Base-by-base conservation (phyloP, 1,139 yeast genomes). In the Zygosaccharomyces sapae region DNA sequence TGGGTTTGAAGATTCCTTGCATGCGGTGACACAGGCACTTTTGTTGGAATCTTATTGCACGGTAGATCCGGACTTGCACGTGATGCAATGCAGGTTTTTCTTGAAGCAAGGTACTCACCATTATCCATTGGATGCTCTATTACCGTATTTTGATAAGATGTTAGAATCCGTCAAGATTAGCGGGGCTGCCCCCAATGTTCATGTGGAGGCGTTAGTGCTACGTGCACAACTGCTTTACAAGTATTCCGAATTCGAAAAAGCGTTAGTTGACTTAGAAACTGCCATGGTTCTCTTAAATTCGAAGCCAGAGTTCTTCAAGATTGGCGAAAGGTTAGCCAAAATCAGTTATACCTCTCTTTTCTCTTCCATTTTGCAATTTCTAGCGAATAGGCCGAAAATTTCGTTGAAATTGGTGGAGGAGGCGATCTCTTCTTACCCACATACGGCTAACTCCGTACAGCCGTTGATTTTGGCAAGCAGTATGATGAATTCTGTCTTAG, bases 201-300 rank as follows among this genome's bases (percentile, higher is more conserved):
- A 52, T 33, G 42, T 54, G 22, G 56, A 56, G 29, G 51, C 55
- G 18, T 35, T 56, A 22, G 41, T 55, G 10, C 49, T 58, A 3
- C 53, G 57, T 40, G 58, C 58, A 5, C 58, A 55, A 30, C 38
- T 56, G 34, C 54, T 51, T 22, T 46, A 47, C 13, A 55, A 54
- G 43, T 44, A 49, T 18, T 39, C 46, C 4, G 43, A 49, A 9
- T 33, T 44, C 25, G 49, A 41, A 7, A 46, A 41, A 34, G 51
- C 54, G 33, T 42, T 45, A 10, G 41, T 45, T 20, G 59, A 56
- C 19, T 33, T 56, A 35, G 27, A 44, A 6, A 46, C 46, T 22
- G 45, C 50, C 5, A 46, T 56, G 20, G 44, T 38, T 12, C 43
- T 55, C 8, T 24, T 56, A 29, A 47, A 53, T 30, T 53, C 48